phyloP scores from a whole-genome alignment of 2,329 filamentous ascomycete genomes.

The Furcasterigmium sp. region DNA sequence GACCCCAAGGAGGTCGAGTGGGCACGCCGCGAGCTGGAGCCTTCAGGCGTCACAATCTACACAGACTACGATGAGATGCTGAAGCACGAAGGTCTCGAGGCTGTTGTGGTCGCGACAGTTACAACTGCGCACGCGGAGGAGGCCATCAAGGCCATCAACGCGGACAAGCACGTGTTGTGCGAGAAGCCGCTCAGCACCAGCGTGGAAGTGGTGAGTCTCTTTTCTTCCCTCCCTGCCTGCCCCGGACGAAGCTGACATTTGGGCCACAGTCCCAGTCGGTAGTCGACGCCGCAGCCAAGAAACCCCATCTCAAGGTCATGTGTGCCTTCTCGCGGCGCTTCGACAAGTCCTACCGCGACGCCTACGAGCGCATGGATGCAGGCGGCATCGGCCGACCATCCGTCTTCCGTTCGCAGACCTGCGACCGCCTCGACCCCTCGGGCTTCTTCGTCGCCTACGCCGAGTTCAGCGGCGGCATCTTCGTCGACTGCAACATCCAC shows the following conservation, averaged over 20 bases:
- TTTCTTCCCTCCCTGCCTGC: background rate
- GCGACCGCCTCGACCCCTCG: conserved; percentile 58
- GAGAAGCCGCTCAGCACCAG: conserved; percentile 57
- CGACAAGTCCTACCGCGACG: conserved; percentile 60
- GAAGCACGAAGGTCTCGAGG: conserved; percentile 27
- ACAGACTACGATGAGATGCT: conserved; percentile 42
- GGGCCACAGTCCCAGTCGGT: conserved; percentile 49
- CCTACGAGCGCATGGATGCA: conserved; percentile 41
- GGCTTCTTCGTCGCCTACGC: conserved; percentile 67
- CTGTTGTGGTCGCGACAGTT: conserved; percentile 33
- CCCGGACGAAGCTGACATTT: conserved; percentile 1
- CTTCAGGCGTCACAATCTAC: conserved; percentile 37
- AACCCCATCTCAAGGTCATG: conserved; percentile 59
- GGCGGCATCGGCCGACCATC: conserved; percentile 55
- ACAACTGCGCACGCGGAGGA: conserved; percentile 54
- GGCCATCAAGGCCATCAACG: conserved; percentile 49
- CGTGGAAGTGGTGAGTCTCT: conserved; percentile 48
- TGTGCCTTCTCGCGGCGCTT: conserved; percentile 39
- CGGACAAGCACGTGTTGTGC: conserved; percentile 50
- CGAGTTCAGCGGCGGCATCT: conserved; percentile 61
- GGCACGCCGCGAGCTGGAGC: conserved; percentile 36
- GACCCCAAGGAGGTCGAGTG: conserved; percentile 36
- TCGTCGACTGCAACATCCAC: conserved; percentile 67
- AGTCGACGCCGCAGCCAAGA: conserved; percentile 47
- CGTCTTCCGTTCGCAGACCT: conserved; percentile 60